A percentile compares a stretch with the other conserved stretches of the same genome.
Evolutionary conservation across 768 basidiomycete species (phyloP).

Genomic region (Nidularia sp.): DNA sequence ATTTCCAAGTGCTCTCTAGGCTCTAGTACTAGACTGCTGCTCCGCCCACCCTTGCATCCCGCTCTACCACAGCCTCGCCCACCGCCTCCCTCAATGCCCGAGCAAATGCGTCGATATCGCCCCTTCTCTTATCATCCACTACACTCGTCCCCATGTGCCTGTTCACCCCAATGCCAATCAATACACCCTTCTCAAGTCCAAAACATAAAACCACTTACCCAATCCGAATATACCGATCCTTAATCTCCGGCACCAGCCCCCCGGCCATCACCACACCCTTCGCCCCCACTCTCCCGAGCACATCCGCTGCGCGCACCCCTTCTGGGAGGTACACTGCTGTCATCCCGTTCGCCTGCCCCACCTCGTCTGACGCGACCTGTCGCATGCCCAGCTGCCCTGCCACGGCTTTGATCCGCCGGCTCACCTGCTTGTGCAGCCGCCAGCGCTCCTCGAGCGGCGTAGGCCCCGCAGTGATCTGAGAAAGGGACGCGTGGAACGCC

Average conservation of each 20-base stretch:
- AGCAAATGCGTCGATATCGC: conserved; percentile 67
- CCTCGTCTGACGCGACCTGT: conserved; percentile 52
- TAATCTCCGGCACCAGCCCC: conserved; percentile 76
- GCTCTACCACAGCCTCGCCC: conserved; percentile 2
- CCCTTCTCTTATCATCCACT: conserved; percentile 50
- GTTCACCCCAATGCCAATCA: conserved; percentile 43
- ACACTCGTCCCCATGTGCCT: conserved; percentile 87
- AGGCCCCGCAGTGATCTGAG: conserved; percentile 51
- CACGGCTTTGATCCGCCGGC: conserved; percentile 58
- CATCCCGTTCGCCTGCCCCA: conserved; percentile 81
- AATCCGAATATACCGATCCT: conserved; percentile 82
- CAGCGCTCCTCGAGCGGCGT: conserved; percentile 71
- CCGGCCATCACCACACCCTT: conserved; percentile 75
- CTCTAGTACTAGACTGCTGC: no score
- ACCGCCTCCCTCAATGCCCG: conserved; percentile 33
- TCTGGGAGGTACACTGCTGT: conserved; percentile 82
- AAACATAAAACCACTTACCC: conserved; percentile 36
- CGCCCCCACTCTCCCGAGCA: conserved; percentile 62
- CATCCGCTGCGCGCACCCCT: conserved; percentile 60
- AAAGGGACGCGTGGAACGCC: conserved; percentile 76
- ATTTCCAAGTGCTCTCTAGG: no score
- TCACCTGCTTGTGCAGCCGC: conserved; percentile 60
- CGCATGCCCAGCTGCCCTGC: conserved; percentile 62
- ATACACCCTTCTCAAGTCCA: neutral
- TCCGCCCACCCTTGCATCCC: neutral